Evolutionary conservation across 177 flowering plant genomes (phyloP).

Genomic region (Vitis hybrid): DNA sequence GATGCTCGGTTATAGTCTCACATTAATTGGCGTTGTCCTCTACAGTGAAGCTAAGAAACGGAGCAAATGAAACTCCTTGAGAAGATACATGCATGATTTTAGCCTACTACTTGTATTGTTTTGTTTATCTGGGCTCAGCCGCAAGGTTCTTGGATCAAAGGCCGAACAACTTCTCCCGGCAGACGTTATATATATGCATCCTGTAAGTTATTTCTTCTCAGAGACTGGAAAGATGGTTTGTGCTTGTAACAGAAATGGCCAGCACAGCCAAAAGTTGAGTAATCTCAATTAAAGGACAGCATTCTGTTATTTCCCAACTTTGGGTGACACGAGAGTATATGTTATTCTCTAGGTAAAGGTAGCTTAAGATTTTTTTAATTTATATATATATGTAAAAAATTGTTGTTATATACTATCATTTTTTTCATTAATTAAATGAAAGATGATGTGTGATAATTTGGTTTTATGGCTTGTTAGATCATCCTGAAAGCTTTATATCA

Average conservation of each 20-base stretch:
- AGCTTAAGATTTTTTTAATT: no score
- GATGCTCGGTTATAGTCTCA: conserved; percentile 63
- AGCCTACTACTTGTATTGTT: no score
- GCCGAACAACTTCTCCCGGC: no score
- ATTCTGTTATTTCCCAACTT: conserved; percentile 18
- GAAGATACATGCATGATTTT: conserved; percentile 1
- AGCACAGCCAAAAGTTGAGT: conserved; percentile 25
- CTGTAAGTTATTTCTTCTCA: conserved; percentile 22
- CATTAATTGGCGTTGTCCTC: conserved; percentile 62
- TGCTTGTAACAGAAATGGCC: conserved; percentile 32
- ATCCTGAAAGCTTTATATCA: no score
- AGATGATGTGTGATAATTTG: no score
- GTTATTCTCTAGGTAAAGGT: no score
- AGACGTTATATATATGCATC: conserved; percentile 10
- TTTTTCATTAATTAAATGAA: no score
- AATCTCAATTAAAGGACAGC: conserved; percentile 39
- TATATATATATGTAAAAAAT: no score
- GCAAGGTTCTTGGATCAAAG: conserved; percentile 12
- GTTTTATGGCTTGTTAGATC: no score
- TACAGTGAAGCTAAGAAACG: conserved; percentile 77
- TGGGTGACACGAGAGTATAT: conserved; percentile 10
- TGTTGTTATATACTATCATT: no score
- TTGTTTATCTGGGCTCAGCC: conserved; percentile 9
- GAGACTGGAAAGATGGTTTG: conserved; percentile 31
- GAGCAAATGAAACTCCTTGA: conserved; percentile 32